Base-by-base conservation (phyloP, 148 eudicot species). In the Drosera capensis region DNA sequence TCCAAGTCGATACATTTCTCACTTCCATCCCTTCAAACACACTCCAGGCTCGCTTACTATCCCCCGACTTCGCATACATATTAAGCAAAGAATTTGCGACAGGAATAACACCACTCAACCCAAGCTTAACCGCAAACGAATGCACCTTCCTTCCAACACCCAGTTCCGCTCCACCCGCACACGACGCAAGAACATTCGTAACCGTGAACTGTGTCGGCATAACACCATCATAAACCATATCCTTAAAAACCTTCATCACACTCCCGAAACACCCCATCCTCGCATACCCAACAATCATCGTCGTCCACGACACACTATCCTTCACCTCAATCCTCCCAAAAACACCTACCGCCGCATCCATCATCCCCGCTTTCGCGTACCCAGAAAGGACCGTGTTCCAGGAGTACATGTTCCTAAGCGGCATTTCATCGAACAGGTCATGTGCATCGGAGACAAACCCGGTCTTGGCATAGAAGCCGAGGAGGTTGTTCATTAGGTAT, bases 311-410 rank as follows among this genome's bases (percentile, higher is more conserved):
- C 20, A 71, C 73, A 7, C 73, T 28, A 50, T 74, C 77, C 8
- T 57, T 76, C 1, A 70, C 53, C n/a, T 71, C 73, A 28, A 74
- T 67, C 40, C 26, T 56, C 31, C 48, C 43, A 56, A 79, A 82
- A 7, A 75, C 23, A 9, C 1, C 30, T 17, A 23, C 36, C 7
- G 87, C 94, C 7, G 40, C 56, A 11, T 45, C 58, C 29, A 75
- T 68, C 40, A 39, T 44, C 0, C 94, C 94, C 44, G 52, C 65
- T 59, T 66, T 82, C 1, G 80, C 68, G 53, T 75, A 82, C 9
- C 73, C 82, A 6, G 86, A 78, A n/a, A 79, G 44, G 23, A 82
- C 15, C 0, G 83, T 72, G 46, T 82, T 82, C 75, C 77, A 73
- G 20, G 94, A 72, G 19, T 67, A 78, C 0, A 48, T 54, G 51